These are phyloP conservation scores for Mycena alexandri DNA, from an alignment of 768 basidiomycete genomes.

Conservation along the genomic window DNA sequence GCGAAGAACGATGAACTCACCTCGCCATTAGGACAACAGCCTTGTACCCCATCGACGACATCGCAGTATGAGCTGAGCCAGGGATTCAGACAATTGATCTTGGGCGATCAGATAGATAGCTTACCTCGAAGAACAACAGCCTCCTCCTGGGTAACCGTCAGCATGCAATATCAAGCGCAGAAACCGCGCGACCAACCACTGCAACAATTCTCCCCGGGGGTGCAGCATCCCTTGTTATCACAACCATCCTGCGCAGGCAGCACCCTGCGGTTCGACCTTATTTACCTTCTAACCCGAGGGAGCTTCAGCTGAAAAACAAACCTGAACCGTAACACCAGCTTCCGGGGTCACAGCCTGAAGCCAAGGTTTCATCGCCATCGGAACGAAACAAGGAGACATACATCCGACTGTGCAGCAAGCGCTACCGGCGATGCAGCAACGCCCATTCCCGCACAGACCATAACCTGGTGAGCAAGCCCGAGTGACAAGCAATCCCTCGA, in stretches of 20 bases:
- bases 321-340: too few species aligned
- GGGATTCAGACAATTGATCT: not conserved
- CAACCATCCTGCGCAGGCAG: constrained; percentile 8
- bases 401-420: too few species aligned
- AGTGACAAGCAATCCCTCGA: too few species aligned
- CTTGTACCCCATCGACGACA: constrained; percentile 7
- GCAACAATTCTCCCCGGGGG: constrained; percentile 8
- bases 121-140: constrained; percentile 2
- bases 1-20: not conserved
- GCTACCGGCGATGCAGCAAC: too few species aligned
- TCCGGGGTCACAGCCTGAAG: too few species aligned
- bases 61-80: constrained; percentile 1
- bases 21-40: constrained; percentile 7
- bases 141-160: not conserved
- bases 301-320: too few species aligned
- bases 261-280: not conserved
- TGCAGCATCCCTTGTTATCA: constrained; percentile 9
- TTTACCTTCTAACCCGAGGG: too few species aligned
- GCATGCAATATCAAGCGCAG: not conserved
- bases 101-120: too few species aligned
- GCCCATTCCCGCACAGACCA: too few species aligned
- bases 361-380: too few species aligned
- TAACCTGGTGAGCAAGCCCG: too few species aligned
- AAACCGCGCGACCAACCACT: not conserved
- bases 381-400: too few species aligned